Conservation (phyloP, 176 grass and related monocot genomes). For the Cocos nucifera region DNA sequence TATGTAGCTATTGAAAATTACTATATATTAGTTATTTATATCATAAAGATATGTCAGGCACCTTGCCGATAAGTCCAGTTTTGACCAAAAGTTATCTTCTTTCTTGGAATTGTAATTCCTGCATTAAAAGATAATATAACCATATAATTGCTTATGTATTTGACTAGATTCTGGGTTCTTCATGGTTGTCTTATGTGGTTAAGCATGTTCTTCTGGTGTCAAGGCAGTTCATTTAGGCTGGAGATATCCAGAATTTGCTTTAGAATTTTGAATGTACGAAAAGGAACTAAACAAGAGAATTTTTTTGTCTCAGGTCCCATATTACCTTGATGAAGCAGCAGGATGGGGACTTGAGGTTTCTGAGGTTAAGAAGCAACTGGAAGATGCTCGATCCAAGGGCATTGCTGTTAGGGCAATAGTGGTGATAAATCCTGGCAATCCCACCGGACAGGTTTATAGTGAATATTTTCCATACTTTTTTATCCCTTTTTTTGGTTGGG, state of each 20-base stretch:
- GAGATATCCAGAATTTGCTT: background rate
- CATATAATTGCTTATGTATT: too few relatives aligned
- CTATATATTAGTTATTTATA: too few relatives aligned
- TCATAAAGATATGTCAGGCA: too few relatives aligned
- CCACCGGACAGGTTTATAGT: constrained; percentile 55
- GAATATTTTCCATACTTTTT: background rate
- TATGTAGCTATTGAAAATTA: too few relatives aligned
- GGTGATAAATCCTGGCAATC: constrained; percentile 81
- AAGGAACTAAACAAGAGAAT: background rate
- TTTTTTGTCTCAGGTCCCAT: constrained; percentile 47
- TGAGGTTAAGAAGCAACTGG: constrained; percentile 52
- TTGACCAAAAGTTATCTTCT: background rate
- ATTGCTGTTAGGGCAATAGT: constrained; percentile 52
- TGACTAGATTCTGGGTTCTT: too few relatives aligned
- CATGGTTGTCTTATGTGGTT: too few relatives aligned
- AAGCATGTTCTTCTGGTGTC: too few relatives aligned
- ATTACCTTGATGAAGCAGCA: constrained; percentile 49
- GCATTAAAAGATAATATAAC: too few relatives aligned
- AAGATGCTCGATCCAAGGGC: constrained; percentile 44
- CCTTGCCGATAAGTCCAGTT: too few relatives aligned
- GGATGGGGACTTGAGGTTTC: constrained; percentile 52
- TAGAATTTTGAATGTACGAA: background rate
- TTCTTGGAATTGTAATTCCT: background rate
- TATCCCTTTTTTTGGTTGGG: too few relatives aligned
- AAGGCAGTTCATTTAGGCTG: too few relatives aligned